Evolutionary conservation across 148 eudicot species (phyloP), one percentile per base, ranked within the genome.

Genomic region (Heliamphora exappendiculata): DNA sequence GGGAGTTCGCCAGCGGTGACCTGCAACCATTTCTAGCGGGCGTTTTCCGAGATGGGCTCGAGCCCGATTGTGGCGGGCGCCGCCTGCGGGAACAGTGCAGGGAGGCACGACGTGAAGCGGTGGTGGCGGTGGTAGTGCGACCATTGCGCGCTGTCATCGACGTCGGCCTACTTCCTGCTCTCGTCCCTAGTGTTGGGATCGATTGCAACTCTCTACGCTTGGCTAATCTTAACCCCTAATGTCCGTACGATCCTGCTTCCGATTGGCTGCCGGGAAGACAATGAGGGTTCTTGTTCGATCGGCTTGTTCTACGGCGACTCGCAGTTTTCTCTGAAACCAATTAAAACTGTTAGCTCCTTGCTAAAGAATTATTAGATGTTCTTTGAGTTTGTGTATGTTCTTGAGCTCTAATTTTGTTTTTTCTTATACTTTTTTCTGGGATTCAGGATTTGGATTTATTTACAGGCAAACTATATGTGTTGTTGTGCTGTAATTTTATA

Each of bases 201-300:
- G 28, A 63, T 94, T 75, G 92, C 89, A 22, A 70, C 83, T 1
- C 67, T 94, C 2, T 91, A 94, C 54, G 89, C 84, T 0, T 84
- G 90, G 89, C 75, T 90, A 6, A 73, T 87, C 67, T 77, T 88
- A 77, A 73, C 84, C 42, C 89, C 95, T 24, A 79, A 78, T 75
- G 80, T 78, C 42, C 78, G 67, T 24, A 41, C 77, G 55, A 75
- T 72, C 45, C 39, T 83, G 26, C 68, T 84, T 22, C 51, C 85
- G 44, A 10, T 79, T 20, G 90, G 92, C 0, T 94, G 98, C 57
- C 81, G 78, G 37, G 87, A 79, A 44, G 98, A 94, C 79, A 83
- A 79, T 71, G 98, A 94, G 74, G 98, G 98, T 5, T 92, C 98
- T 0, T 94, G 98, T 97, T 83, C 98, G 1, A 80, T 94, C 39